These are phyloP conservation scores for Paramecium primaurelia DNA, from an alignment of 73 alveolate species.

Conservation along the genomic window DNA sequence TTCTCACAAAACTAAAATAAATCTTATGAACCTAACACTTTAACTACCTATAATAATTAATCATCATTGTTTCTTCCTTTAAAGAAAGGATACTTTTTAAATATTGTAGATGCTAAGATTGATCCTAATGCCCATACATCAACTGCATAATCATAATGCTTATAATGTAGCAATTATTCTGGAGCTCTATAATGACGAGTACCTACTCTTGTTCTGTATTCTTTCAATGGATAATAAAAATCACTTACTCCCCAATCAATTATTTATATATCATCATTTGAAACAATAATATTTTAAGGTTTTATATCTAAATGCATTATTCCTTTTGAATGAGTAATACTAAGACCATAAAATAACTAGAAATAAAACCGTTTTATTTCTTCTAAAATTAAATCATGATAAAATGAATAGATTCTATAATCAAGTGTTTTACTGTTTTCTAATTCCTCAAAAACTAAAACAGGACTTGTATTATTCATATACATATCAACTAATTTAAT, in stretches of 20 bases:
- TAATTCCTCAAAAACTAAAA: neutral
- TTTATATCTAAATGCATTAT: constrained; percentile 57
- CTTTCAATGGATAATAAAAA: constrained; percentile 19
- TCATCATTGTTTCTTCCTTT: constrained; percentile 65
- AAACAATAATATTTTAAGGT: constrained; percentile 49
- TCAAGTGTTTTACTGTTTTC: neutral
- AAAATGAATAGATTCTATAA: neutral
- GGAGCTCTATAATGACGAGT: constrained; percentile 95
- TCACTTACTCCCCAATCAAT: constrained; percentile 54
- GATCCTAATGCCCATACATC: constrained; percentile 94
- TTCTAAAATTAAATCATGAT: neutral
- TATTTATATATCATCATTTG: neutral
- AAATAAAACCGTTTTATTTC: neutral
- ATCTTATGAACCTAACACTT: constrained; percentile 15
- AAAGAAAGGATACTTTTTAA: constrained; percentile 72
- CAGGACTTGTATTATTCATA: neutral
- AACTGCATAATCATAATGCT: constrained; percentile 79
- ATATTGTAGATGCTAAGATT: constrained; percentile 75
- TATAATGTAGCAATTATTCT: constrained; percentile 80
- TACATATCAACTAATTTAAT: neutral
- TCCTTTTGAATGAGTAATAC: neutral
- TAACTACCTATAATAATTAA: constrained; percentile 24
- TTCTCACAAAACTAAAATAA: neutral
- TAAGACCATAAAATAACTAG: neutral
- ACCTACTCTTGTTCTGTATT: constrained; percentile 71